Conservation (phyloP, 2,329 filamentous ascomycete species). For the Tolypocladium sp. region DNA sequence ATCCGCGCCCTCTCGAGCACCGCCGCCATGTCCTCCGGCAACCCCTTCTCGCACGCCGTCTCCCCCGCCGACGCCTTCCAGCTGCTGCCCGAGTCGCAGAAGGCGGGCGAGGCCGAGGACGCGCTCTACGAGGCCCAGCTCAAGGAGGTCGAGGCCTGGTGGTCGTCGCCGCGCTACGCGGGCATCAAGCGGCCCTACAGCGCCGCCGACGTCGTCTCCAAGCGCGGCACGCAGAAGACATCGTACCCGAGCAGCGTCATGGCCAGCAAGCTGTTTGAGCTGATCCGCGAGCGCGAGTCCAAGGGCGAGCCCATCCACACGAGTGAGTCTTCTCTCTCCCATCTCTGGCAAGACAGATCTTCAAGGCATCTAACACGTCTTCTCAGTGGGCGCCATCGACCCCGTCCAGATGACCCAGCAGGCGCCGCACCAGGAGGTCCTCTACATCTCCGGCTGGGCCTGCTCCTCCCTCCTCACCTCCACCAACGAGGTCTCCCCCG, state of each 20-base stretch:
- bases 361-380: no score
- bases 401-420: slow-evolving; percentile 99
- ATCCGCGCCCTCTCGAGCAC: slow-evolving; percentile 21
- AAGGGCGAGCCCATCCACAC: slow-evolving; percentile 88
- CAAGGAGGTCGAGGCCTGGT: slow-evolving; percentile 82
- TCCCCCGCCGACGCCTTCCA: slow-evolving; percentile 70
- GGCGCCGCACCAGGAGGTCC: slow-evolving; percentile 86
- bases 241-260: slow-evolving; percentile 88
- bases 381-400: slow-evolving; percentile 86
- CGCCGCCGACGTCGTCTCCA: slow-evolving; percentile 84
- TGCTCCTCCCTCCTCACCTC: slow-evolving; percentile 88
- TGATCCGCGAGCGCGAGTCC: slow-evolving; percentile 68
- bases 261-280: slow-evolving; percentile 88
- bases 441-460: slow-evolving; percentile 96
- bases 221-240: slow-evolving; percentile 80
- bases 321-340: slow-evolving; percentile 41
- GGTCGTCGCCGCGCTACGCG: slow-evolving; percentile 72
- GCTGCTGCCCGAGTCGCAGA: slow-evolving; percentile 67
- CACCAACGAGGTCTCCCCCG: slow-evolving; percentile 94
- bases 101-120: slow-evolving; percentile 75
- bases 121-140: slow-evolving; percentile 76
- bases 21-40: slow-evolving; percentile 18
- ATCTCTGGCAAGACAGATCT: slow-evolving; percentile 8
- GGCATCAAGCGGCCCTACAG: slow-evolving; percentile 90
- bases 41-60: slow-evolving; percentile 18